Evolutionary conservation across 140 eudicot species (phyloP).

Genomic region (Ambrosia hybrid): DNA sequence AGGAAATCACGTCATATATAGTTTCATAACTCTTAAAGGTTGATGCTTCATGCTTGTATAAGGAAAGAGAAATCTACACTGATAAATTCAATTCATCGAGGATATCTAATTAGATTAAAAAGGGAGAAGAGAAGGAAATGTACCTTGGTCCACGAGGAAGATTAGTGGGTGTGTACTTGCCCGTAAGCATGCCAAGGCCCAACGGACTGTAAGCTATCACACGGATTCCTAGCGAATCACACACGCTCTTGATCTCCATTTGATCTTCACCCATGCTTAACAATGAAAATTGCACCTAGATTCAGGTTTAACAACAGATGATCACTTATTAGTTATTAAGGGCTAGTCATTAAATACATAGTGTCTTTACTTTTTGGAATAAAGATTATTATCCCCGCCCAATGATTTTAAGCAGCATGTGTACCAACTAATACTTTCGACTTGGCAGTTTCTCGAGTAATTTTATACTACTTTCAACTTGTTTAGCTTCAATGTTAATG

Average conservation of each 20-base stretch:
- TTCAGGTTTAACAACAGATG: not conserved
- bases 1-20: not conserved
- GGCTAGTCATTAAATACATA: no score
- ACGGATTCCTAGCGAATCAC: constrained; percentile 82
- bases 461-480: not conserved
- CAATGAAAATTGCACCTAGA: constrained; percentile 86
- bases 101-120: not conserved
- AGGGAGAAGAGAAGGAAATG: not conserved
- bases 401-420: not conserved
- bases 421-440: not conserved
- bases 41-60: no score
- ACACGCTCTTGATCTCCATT: constrained; percentile 71
- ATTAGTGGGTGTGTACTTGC: constrained; percentile 72
- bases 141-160: constrained; percentile 95
- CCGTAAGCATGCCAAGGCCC: constrained; percentile 99
- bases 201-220: constrained; percentile 89
- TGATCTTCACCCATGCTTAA: constrained; percentile 87
- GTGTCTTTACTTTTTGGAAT: no score
- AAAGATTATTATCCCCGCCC: no score
- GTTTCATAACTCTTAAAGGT: no score
- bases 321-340: no score
- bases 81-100: not conserved
- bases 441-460: not conserved
- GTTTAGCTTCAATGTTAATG: constrained; percentile 8
- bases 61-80: not conserved